Evolutionary conservation across 352 stramenopile species (phyloP), one percentile per base, ranked within the genome.

Genomic region (Globisporangium viniferum): DNA sequence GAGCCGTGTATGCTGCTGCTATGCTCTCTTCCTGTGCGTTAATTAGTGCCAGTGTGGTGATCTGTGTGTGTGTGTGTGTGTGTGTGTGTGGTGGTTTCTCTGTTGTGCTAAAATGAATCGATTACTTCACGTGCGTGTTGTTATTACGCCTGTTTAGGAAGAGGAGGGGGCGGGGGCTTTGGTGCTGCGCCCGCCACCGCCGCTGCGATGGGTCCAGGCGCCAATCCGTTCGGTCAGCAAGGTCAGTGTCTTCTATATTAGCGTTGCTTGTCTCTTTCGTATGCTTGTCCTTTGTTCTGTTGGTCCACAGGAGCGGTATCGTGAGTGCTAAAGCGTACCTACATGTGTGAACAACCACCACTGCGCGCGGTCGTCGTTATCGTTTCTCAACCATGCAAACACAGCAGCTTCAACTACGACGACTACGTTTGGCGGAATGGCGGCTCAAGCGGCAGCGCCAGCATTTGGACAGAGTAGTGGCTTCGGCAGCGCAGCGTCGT

Each of bases 181-280:
- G 66, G 59, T 15, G 29, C 36, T 15, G 29, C 36, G 0, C 20
- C 56, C 14, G 39, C 46, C 12, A 57, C 29, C 31, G 24, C 31
- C 8, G 12, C 53, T 41, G 20, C 62, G 10, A 62, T 68, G 49
- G 62, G 53, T 15, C 6, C 48, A 54, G 51, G 64, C 27, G 33
- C 69, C 55, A 81, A 80, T 64, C 78, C 75, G 20, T 87, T 84
- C 62, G 64, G 67, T 2, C 72, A 77, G 27, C 73, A 79, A 86
- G 79, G 79, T 86, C n/a, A 39, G 20, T 62, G 9, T 39, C 2
- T 56, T 57, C 39, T 64, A 62, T 27, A 67, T 29, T 51, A n/a
- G 6, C 44, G 6, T 51, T 24, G 15, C 5, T 10, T 24, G 15
- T 51, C 18, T 51, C 15, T n/a, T 51, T 22, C 44, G 18, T 51